A percentile compares a stretch with the other conserved stretches of the same genome.
These are phyloP conservation scores for Adansonia rubrostipa DNA, from an alignment of 441 rosid genomes.

Conservation along the genomic window DNA sequence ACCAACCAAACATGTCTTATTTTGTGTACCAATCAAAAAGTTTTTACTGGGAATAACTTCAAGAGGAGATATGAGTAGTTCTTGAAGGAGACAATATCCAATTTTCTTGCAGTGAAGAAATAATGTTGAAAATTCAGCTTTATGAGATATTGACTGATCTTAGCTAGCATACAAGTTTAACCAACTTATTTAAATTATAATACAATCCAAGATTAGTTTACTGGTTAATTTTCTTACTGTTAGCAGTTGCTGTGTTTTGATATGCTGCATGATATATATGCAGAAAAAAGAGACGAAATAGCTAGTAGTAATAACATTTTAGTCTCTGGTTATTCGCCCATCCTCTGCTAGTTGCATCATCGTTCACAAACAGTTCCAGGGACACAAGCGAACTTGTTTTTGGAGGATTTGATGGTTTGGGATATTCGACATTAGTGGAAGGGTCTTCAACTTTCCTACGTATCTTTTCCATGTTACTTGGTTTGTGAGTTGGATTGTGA, in stretches of 20 bases:
- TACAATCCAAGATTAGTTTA: too few species aligned
- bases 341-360: not conserved
- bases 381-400: not conserved
- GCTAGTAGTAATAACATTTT: not conserved
- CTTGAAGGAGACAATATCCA: not conserved
- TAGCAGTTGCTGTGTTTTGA: too few species aligned
- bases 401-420: too few species aligned
- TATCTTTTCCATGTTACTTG: too few species aligned
- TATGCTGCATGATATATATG: not conserved
- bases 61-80: not conserved
- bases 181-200: too few species aligned
- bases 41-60: not conserved
- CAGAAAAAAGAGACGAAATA: not conserved
- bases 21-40: not conserved
- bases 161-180: too few species aligned
- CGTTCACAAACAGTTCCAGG: not conserved
- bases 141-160: too few species aligned
- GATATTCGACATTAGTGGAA: too few species aligned
- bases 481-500: not conserved
- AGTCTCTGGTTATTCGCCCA: too few species aligned
- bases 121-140: not conserved
- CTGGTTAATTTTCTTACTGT: too few species aligned
- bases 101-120: not conserved
- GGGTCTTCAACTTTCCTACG: not conserved
- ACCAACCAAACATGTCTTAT: not conserved